Percentiles rank a stretch among this genome's conserved stretches.
phyloP scores from a whole-genome alignment of 352 stramenopile species.

The Pythium rhizo-oryzae region DNA sequence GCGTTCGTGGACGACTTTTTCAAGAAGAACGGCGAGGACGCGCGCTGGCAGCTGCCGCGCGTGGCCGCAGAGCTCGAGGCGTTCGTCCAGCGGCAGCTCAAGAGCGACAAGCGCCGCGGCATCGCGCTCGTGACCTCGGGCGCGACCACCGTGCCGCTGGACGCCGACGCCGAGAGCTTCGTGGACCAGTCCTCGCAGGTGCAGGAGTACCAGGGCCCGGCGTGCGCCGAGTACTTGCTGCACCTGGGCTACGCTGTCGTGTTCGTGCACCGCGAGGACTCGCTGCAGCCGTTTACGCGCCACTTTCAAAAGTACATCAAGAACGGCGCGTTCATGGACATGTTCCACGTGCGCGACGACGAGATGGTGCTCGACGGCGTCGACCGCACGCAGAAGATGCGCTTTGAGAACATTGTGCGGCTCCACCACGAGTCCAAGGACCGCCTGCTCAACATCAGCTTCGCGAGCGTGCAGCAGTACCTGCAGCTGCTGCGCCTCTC shows the following conservation, averaged over 20 bases:
- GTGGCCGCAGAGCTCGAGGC: slow-evolving; percentile 44
- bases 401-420: slow-evolving; percentile 67
- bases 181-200: slow-evolving; percentile 72
- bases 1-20: slow-evolving; percentile 84
- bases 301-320: slow-evolving; percentile 86
- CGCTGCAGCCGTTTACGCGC: slow-evolving; percentile 78
- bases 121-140: slow-evolving; percentile 84
- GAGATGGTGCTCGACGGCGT: slow-evolving; percentile 65
- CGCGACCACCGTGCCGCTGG: slow-evolving; percentile 78
- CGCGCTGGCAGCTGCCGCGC: slow-evolving; percentile 50
- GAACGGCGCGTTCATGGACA: slow-evolving; percentile 82
- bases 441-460: slow-evolving; percentile 73
- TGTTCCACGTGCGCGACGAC: slow-evolving; percentile 65
- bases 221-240: slow-evolving; percentile 80
- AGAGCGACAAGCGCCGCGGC: slow-evolving; percentile 45
- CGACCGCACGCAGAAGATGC: slow-evolving; percentile 59
- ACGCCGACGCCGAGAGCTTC: slow-evolving; percentile 65
- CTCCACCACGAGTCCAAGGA: slow-evolving; percentile 67
- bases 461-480: slow-evolving; percentile 85
- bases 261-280: slow-evolving; percentile 79
- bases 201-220: slow-evolving; percentile 76
- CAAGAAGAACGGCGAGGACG: slow-evolving; percentile 68
- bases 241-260: slow-evolving; percentile 82
- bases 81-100: slow-evolving; percentile 64
- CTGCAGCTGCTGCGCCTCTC: slow-evolving; percentile 69